Evolutionary conservation across 192 early-diverging fungal species (phyloP), one percentile per base, ranked within the genome.

Genomic region (Backusella parvicylindrica): DNA sequence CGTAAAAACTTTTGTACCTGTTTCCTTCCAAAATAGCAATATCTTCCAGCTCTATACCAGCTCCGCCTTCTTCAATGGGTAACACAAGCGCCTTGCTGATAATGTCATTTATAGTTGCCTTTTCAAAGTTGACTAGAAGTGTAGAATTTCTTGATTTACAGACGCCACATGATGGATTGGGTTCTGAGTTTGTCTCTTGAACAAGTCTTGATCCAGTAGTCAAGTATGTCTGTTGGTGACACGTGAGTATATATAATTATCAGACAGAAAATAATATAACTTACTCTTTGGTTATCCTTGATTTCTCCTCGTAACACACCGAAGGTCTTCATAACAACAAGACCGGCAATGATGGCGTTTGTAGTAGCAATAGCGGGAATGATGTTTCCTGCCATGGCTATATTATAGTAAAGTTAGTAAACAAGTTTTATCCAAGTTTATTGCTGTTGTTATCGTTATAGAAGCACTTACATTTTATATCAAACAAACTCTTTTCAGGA

Each of bases 321-420:
- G 65, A 94, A 91, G 0, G 95, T 94, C 47, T 95, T 90, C 79
- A 95, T 86, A 13, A 97, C 94, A 72, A 99, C 96, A 83, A 97
- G 83, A 5, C 97, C 98, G 13, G 97, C 95, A 71, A 98, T 88
- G 31, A 98, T 93, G 7, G 97, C 98, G 72, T 99, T 99, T 15
- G 98, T 98, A 0, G 98, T 99, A 41, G 98, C 97, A 70, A 99
- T 95, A 31, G 97, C 97, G 0, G 97, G 97, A 71, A 99, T 98
- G 71, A 99, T 99, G 76, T 97, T 98, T 64, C 97, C 97, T 6
- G 98, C 98, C 95, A 99, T 99, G 35, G 96, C 95, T 94, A 75
- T 3, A 83, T 71, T 66, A 28, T 40, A 8, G 35, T 71, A 64
- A 37, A 38, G 78, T 79, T 23, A 50, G 18, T 41, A 41, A 41